These are phyloP conservation scores for Rhododendron kiyosumense DNA, from an alignment of 148 eudicot genomes.

Conservation along the genomic window DNA sequence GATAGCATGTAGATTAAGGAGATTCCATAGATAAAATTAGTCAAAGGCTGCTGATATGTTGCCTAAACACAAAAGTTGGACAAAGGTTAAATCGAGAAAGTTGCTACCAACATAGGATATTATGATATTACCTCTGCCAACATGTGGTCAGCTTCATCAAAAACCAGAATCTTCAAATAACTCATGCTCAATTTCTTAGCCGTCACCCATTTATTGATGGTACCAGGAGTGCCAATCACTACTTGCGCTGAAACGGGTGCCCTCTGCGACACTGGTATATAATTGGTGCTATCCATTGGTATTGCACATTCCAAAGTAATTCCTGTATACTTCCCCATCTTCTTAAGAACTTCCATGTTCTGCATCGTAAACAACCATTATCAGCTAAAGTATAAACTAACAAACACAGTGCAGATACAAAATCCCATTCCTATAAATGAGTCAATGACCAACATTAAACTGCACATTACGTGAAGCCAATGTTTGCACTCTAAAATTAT, in stretches of 20 bases:
- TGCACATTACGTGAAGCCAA: neutral
- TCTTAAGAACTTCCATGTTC: slow-evolving; percentile 83
- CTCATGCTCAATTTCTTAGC: slow-evolving; percentile 45
- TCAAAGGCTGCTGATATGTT: neutral
- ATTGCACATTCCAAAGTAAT: slow-evolving; percentile 70
- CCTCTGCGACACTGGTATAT: slow-evolving; percentile 40
- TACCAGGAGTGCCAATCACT: slow-evolving; percentile 79
- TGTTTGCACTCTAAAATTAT: neutral
- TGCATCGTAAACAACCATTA: slow-evolving; percentile 23
- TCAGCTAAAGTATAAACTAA: neutral
- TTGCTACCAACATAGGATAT: neutral
- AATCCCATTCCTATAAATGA: neutral
- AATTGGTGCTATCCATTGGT: slow-evolving; percentile 48
- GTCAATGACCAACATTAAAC: neutral
- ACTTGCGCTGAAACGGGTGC: slow-evolving; percentile 60
- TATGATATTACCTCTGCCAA: slow-evolving; percentile 55
- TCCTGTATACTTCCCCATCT: slow-evolving; percentile 80
- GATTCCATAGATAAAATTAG: neutral
- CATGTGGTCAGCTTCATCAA: slow-evolving; percentile 91
- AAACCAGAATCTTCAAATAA: slow-evolving; percentile 74
- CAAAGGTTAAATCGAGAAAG: neutral
- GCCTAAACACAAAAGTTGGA: neutral
- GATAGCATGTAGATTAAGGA: neutral
- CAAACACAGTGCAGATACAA: neutral
- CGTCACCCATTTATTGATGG: slow-evolving; percentile 48